A percentile compares a stretch with the other conserved stretches of the same genome.
Conservation (phyloP, 441 rosid genomes). For the Erodium trifolium region DNA sequence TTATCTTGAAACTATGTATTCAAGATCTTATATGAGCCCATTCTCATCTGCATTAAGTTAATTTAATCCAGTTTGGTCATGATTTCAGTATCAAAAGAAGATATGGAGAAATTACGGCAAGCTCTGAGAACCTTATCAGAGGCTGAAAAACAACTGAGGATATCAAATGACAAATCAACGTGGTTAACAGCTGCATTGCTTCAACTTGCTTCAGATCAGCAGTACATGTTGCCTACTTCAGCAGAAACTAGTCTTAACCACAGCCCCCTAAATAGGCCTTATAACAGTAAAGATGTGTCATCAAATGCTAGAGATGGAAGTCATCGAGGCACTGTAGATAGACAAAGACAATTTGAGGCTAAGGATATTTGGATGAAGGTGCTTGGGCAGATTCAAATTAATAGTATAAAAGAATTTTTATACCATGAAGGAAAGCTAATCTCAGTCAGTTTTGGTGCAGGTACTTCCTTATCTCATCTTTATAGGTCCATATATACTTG, state of each 20-base stretch:
- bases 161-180: constrained; percentile 79
- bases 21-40: neutral
- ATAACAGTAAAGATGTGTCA: constrained; percentile 32
- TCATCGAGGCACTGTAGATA: constrained; percentile 20
- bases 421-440: constrained; percentile 74
- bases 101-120: constrained; percentile 93
- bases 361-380: constrained; percentile 88
- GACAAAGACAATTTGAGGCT: constrained; percentile 30
- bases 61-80: neutral
- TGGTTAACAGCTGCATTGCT: constrained; percentile 98
- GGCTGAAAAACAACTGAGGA: constrained; percentile 91
- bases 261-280: constrained; percentile 36
- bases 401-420: constrained; percentile 58
- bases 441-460: constrained; percentile 82
- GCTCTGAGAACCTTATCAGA: constrained; percentile 90
- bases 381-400: constrained; percentile 52
- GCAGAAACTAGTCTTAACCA: constrained; percentile 64
- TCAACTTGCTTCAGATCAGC: constrained; percentile 96
- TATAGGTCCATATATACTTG: neutral
- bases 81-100: constrained; percentile 79
- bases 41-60: neutral
- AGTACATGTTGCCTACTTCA: constrained; percentile 68
- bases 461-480: constrained; percentile 27
- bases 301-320: constrained; percentile 13
- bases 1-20: neutral